A percentile compares a stretch with the other conserved stretches of the same genome.
Conservation (phyloP, 305 asterid genomes). For the Galium porrigens region DNA sequence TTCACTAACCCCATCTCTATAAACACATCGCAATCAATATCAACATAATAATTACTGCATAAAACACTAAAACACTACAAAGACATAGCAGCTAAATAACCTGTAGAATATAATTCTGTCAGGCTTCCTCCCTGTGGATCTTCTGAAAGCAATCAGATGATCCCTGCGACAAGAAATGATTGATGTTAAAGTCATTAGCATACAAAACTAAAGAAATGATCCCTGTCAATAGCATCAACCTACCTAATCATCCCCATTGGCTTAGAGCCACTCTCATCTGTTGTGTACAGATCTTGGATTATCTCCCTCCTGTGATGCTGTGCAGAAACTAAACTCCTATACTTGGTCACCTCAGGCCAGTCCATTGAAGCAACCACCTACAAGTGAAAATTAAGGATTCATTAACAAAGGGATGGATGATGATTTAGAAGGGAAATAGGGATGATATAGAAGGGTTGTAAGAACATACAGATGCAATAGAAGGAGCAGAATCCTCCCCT, state of each 20-base stretch:
- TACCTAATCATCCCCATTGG: conserved; percentile 72
- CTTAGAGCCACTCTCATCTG: conserved; percentile 21
- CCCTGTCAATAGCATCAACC: background rate
- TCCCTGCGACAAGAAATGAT: conserved; percentile 38
- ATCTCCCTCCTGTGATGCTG: conserved; percentile 57
- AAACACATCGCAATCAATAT: conserved; percentile 5
- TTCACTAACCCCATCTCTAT: conserved; percentile 83
- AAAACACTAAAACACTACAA: background rate
- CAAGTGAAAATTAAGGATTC: background rate
- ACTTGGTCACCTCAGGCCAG: conserved; percentile 75
- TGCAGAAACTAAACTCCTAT: conserved; percentile 62
- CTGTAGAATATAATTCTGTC: conserved; percentile 56
- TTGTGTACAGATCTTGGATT: conserved; percentile 42
- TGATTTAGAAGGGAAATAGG: too few species aligned
- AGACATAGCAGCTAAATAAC: conserved; percentile 21
- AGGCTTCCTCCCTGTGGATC: conserved; percentile 33
- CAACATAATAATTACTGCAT: background rate
- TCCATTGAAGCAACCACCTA: conserved; percentile 94
- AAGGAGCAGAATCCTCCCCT: conserved; percentile 71
- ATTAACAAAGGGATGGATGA: background rate
- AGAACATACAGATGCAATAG: conserved; percentile 59
- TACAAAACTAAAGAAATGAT: background rate
- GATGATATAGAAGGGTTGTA: background rate
- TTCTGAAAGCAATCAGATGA: conserved; percentile 33
- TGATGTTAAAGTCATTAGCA: background rate